Evolutionary conservation across 495 filamentous ascomycete species (phyloP).

Genomic region (Annulohypoxylon maeteangense): DNA sequence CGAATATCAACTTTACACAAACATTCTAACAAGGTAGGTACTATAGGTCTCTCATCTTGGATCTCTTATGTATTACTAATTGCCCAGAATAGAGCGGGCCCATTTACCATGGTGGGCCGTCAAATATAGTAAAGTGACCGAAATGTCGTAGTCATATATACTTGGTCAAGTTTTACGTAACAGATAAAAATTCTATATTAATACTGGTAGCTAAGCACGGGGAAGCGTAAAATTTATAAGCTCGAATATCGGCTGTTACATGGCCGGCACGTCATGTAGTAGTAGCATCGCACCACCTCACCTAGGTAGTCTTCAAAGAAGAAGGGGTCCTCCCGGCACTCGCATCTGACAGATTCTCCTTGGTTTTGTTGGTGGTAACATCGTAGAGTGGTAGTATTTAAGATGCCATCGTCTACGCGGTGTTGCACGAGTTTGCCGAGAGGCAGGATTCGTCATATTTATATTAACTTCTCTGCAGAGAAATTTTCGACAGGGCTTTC

Average conservation of each 20-base stretch:
- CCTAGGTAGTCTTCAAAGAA: not conserved
- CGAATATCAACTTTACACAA: too few relatives aligned
- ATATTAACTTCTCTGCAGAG: slow-evolving; percentile 8
- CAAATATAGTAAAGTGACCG: not conserved
- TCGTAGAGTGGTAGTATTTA: slow-evolving; percentile 15
- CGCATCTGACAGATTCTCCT: slow-evolving; percentile 24
- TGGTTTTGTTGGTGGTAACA: not conserved
- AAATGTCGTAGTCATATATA: not conserved
- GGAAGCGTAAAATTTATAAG: not conserved
- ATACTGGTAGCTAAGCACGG: slow-evolving; percentile 19
- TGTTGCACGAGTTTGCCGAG: slow-evolving; percentile 17
- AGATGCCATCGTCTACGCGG: slow-evolving; percentile 17
- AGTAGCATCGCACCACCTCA: slow-evolving; percentile 40
- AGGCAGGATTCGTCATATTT: slow-evolving; percentile 19
- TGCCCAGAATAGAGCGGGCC: not conserved
- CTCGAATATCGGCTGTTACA: slow-evolving; percentile 36
- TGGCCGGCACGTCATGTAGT: slow-evolving; percentile 34
- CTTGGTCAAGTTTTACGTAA: slow-evolving; percentile 33
- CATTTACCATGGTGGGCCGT: not conserved
- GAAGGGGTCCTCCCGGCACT: not conserved
- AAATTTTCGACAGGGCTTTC: slow-evolving; percentile 1
- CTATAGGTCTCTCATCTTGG: too few relatives aligned
- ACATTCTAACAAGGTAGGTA: too few relatives aligned
- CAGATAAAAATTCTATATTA: slow-evolving; percentile 30
- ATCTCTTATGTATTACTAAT: too few relatives aligned